phyloP scores from a whole-genome alignment of 75 land plant genomes.

The Isoetes taiwanensis region DNA sequence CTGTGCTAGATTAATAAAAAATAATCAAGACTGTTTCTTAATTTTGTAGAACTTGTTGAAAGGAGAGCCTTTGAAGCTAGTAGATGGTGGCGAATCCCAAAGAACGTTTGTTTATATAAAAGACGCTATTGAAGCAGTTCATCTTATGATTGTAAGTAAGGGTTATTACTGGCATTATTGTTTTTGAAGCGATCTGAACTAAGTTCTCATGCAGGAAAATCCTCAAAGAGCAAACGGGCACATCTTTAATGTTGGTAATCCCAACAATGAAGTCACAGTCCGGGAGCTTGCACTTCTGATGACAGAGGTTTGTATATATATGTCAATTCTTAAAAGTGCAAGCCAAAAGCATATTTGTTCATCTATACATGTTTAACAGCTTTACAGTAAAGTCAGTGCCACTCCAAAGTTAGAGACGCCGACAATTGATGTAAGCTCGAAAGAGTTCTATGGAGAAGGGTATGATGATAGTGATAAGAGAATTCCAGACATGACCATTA shows the following conservation, averaged over 20 bases:
- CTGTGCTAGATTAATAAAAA: background rate
- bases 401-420: slow-evolving; percentile 46
- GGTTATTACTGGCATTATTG: background rate
- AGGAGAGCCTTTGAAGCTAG: slow-evolving; percentile 87
- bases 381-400: slow-evolving; percentile 81
- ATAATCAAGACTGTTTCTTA: background rate
- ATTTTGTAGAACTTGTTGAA: slow-evolving; percentile 55
- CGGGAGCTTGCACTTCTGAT: slow-evolving; percentile 85
- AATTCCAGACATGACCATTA: slow-evolving; percentile 97
- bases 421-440: slow-evolving; percentile 80
- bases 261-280: slow-evolving; percentile 86
- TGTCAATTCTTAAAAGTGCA: too few species aligned
- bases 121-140: slow-evolving; percentile 91
- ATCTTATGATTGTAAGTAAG: slow-evolving; percentile 69
- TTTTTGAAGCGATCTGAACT: background rate
- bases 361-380: slow-evolving; percentile 19
- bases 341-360: background rate
- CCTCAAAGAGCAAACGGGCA: slow-evolving; percentile 85
- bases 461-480: slow-evolving; percentile 98
- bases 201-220: slow-evolving; percentile 45
- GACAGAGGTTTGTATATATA: slow-evolving; percentile 45
- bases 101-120: slow-evolving; percentile 91
- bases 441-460: slow-evolving; percentile 95
- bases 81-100: slow-evolving; percentile 87
- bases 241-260: slow-evolving; percentile 97